These are phyloP conservation scores for Camelina laxa DNA, from an alignment of 345 rosid species.

Conservation along the genomic window DNA sequence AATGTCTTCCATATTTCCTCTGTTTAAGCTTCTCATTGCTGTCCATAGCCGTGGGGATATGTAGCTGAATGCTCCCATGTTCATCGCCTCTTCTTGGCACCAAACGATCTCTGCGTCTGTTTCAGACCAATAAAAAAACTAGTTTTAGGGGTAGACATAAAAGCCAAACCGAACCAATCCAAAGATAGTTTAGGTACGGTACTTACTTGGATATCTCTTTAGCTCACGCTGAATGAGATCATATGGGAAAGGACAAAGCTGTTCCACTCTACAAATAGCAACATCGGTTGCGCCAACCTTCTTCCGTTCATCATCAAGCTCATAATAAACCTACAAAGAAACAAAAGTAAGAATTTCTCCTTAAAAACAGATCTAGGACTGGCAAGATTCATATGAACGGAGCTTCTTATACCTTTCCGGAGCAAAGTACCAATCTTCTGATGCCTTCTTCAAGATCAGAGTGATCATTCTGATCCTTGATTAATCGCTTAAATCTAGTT, in stretches of 20 bases:
- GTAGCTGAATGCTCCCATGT: conserved; percentile 78
- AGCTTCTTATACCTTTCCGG: conserved; percentile 70
- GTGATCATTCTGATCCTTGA: conserved; percentile 85
- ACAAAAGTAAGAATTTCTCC: background rate
- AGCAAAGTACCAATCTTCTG: conserved; percentile 85
- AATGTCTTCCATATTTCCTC: conserved; percentile 65
- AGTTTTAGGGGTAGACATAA: background rate
- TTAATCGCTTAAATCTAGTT: conserved; percentile 87
- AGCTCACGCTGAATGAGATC: conserved; percentile 83
- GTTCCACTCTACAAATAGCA: conserved; percentile 86
- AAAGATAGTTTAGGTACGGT: conserved; percentile 9
- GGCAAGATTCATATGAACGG: conserved; percentile 19
- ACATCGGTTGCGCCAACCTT: conserved; percentile 56
- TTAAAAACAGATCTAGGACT: background rate
- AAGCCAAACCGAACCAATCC: background rate
- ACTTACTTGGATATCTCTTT: conserved; percentile 75
- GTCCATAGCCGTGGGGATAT: conserved; percentile 63
- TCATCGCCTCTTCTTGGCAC: conserved; percentile 92
- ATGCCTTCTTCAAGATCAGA: conserved; percentile 85
- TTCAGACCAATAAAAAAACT: conserved; percentile 10
- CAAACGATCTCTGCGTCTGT: conserved; percentile 72
- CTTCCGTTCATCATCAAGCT: conserved; percentile 71
- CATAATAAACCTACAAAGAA: conserved; percentile 58
- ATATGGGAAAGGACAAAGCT: conserved; percentile 80
- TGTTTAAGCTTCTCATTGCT: conserved; percentile 56